Base-by-base conservation (phyloP, 352 stramenopile genomes). In the Phytophthora fragariae region DNA sequence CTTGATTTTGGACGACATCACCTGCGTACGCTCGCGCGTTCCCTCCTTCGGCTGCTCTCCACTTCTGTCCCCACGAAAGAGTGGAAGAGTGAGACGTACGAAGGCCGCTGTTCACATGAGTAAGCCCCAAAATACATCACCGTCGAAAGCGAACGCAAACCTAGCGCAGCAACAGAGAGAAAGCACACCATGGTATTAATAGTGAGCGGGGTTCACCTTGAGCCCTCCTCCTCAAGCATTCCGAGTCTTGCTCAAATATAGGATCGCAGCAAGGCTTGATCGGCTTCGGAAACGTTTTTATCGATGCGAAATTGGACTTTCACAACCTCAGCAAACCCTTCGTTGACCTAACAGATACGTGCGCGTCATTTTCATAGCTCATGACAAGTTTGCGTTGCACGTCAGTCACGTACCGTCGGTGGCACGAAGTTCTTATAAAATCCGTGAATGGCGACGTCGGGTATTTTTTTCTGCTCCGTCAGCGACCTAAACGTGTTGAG, bases 1-100 rank as follows among this genome's bases (percentile, higher is more conserved):
- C 79, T 97, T 97, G 70, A 98, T 93, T 77, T 97, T 97, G 35
- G 93, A 97, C 65, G 94, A 97, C 93, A 98, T 98, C 44, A 1
- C 41, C 21, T 52, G 31, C 60, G 33, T 62, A 62, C 57, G 58
- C 61, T 64, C 61, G 63, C 46, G 44, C 65, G 54, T 67, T 59
- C 31, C 33, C 53, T 47, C 15, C 10, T 62, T 64, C 39, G 10
- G 57, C 29, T 33, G 35, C 49, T 65, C 39, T 59, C 24, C 59
- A 68, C 54, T 61, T 67, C 53, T 66, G 50, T 67, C 56, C 24
- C 60, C 55, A 68, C 59, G 12, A 74, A 68, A 57, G 61, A 75
- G 62, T 75, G 61, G 35, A 72, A 59, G 56, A 78, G 67, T 70
- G 65, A 70, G 27, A 66, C 33, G 61, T 49, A 63, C 47, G n/a